Evolutionary conservation across 139 green algal species (phyloP).

Genomic region (Haematococcus lacustris): DNA sequence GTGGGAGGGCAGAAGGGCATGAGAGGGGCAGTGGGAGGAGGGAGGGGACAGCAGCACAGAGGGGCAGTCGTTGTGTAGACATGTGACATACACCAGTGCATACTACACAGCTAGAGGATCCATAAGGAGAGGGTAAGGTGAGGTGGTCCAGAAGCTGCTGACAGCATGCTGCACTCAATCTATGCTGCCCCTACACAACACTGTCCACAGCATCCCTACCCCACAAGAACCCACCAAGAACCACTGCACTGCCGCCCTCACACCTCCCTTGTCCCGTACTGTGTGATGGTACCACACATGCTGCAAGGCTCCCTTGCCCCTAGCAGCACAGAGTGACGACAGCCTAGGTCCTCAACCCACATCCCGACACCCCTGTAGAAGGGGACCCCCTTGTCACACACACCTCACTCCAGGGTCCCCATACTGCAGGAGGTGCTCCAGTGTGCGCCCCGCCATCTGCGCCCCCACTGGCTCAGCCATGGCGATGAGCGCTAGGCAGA

Average conservation of each 20-base stretch:
- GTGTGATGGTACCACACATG: too few species aligned
- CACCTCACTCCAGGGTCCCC: conserved; percentile 5
- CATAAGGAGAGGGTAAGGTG: too few species aligned
- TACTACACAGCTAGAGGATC: too few species aligned
- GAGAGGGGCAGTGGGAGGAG: too few species aligned
- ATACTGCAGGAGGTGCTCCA: conserved; percentile 94
- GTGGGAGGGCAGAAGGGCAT: not conserved
- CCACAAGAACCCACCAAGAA: not conserved
- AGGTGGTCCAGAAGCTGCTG: too few species aligned
- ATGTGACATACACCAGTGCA: too few species aligned
- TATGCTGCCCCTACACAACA: too few species aligned
- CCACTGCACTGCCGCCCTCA: not conserved
- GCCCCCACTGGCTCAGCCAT: conserved; percentile 90
- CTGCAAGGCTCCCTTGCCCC: not conserved
- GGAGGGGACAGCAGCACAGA: too few species aligned
- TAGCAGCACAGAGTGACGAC: not conserved
- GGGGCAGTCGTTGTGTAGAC: too few species aligned
- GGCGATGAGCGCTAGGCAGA: conserved; percentile 88
- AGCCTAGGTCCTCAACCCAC: not conserved
- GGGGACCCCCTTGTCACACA: not conserved
- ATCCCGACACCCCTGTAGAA: not conserved
- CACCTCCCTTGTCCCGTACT: not conserved
- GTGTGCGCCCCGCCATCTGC: conserved; percentile 75
- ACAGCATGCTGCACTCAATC: too few species aligned
- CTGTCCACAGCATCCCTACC: not conserved